Percentiles rank a stretch among this genome's conserved stretches.
Evolutionary conservation across 768 basidiomycete genomes (phyloP).

Genomic region (Suillus ampliporus): DNA sequence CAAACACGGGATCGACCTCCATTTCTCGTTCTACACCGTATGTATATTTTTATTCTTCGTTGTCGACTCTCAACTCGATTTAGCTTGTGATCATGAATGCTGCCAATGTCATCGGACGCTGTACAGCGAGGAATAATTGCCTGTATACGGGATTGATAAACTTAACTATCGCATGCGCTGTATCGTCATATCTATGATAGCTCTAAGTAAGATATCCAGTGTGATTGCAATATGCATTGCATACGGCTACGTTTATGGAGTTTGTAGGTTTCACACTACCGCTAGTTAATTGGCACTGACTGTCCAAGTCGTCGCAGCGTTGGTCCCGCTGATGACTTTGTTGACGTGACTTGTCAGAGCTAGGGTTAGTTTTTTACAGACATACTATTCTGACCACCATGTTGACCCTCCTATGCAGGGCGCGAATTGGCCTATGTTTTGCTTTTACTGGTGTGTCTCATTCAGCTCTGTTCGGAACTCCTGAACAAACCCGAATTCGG

Average conservation of each 20-base stretch:
- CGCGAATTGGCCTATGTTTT: constrained; percentile 54
- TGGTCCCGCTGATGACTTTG: constrained; percentile 50
- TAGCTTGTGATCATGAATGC: constrained; percentile 61
- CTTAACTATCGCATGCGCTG: constrained; percentile 42
- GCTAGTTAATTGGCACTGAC: not conserved
- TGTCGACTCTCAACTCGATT: not conserved
- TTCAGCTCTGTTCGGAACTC: not conserved
- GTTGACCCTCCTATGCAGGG: constrained; percentile 15
- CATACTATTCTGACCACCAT: not conserved
- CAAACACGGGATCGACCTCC: constrained; percentile 48
- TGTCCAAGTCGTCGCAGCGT: constrained; percentile 40
- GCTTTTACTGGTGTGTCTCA: constrained; percentile 43
- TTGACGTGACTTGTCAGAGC: constrained; percentile 54
- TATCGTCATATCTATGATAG: constrained; percentile 53
- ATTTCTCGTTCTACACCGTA: constrained; percentile 62
- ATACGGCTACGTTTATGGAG: constrained; percentile 56
- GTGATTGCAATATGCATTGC: constrained; percentile 48
- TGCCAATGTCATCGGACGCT: constrained; percentile 53
- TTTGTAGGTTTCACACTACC: constrained; percentile 34
- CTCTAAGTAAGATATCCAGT: constrained; percentile 42
- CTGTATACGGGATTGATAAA: constrained; percentile 50
- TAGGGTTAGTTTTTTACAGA: constrained; percentile 43
- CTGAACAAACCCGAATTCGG: constrained; percentile 7
- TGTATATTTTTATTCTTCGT: constrained; percentile 6
- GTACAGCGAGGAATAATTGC: constrained; percentile 47